These are phyloP conservation scores for Datisca glomerata DNA, from an alignment of 306 rosid genomes.

Conservation along the genomic window DNA sequence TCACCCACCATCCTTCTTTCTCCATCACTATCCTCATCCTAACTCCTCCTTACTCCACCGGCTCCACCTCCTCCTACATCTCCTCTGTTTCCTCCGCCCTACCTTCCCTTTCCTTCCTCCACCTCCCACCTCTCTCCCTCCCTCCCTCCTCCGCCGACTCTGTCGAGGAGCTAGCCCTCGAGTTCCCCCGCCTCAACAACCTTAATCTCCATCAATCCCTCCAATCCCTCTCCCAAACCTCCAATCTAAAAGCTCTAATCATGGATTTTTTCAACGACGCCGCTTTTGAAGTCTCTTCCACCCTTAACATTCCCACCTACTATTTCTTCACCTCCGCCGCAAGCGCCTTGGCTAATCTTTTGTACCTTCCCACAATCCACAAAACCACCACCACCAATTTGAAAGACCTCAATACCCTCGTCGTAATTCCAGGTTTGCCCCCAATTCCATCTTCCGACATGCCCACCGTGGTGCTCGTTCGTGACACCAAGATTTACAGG, in stretches of 20 bases:
- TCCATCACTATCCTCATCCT: constrained; percentile 7
- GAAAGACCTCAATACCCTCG: constrained; percentile 3
- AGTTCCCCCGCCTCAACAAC: not conserved
- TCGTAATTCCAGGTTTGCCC: constrained; percentile 9
- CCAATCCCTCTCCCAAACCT: constrained; percentile 2
- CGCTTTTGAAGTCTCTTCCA: not conserved
- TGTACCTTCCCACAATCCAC: constrained; percentile 3
- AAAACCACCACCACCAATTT: constrained; percentile 1
- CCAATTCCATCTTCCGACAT: not conserved
- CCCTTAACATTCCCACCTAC: constrained; percentile 12
- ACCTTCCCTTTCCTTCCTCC: constrained; percentile 9
- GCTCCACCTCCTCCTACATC: not conserved
- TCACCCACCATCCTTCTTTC: constrained; percentile 9
- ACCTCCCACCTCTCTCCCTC: constrained; percentile 8
- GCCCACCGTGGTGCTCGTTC: constrained; percentile 2
- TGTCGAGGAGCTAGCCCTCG: not conserved
- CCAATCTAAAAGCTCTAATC: constrained; percentile 9
- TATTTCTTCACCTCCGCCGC: constrained; percentile 10
- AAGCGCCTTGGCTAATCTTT: not conserved
- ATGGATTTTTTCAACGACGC: not conserved
- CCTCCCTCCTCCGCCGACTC: constrained; percentile 2
- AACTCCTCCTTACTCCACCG: not conserved
- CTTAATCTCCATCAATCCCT: constrained; percentile 9
- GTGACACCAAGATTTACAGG: not conserved
- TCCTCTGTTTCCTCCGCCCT: not conserved